A percentile compares a stretch with the other conserved stretches of the same genome.
phyloP scores from a whole-genome alignment of 352 stramenopile species.

The Phytophthora ohioensis region DNA sequence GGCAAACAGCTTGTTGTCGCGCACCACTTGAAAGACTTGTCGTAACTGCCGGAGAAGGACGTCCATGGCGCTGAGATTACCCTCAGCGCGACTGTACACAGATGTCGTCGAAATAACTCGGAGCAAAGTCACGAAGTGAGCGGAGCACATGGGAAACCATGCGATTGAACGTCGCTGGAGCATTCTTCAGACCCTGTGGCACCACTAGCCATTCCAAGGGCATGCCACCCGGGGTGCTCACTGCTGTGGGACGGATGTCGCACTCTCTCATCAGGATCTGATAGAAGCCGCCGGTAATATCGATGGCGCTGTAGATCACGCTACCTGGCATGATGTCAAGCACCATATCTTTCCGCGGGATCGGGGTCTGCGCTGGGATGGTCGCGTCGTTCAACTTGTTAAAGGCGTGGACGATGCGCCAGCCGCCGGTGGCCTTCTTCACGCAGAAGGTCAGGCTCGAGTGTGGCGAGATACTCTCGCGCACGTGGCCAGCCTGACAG shows the following conservation, averaged over 20 bases:
- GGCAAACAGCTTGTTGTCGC: constrained; percentile 22
- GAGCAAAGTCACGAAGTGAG: constrained; percentile 12
- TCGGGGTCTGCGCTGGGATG: constrained; percentile 14
- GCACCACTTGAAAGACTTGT: constrained; percentile 29
- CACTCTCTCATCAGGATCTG: too few relatives aligned
- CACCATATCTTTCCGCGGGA: constrained; percentile 1
- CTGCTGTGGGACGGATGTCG: constrained; percentile 9
- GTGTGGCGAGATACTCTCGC: constrained; percentile 9
- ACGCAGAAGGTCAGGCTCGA: constrained; percentile 35
- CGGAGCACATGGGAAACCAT: constrained; percentile 28
- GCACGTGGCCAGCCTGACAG: constrained; percentile 26
- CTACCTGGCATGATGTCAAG: neutral
- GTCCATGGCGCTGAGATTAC: constrained; percentile 7
- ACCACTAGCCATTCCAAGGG: constrained; percentile 18
- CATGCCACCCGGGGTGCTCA: neutral
- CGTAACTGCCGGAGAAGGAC: constrained; percentile 21
- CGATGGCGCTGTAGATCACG: constrained; percentile 7
- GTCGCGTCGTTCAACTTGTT: neutral
- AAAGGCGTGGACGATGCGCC: constrained; percentile 7
- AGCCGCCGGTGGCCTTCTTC: neutral
- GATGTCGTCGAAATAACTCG: constrained; percentile 46
- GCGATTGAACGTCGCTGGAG: neutral
- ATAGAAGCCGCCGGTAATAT: constrained; percentile 20
- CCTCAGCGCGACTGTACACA: constrained; percentile 26
- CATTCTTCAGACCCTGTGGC: neutral